phyloP scores from a whole-genome alignment of 768 basidiomycete genomes.

The Boletellus ananiceps region DNA sequence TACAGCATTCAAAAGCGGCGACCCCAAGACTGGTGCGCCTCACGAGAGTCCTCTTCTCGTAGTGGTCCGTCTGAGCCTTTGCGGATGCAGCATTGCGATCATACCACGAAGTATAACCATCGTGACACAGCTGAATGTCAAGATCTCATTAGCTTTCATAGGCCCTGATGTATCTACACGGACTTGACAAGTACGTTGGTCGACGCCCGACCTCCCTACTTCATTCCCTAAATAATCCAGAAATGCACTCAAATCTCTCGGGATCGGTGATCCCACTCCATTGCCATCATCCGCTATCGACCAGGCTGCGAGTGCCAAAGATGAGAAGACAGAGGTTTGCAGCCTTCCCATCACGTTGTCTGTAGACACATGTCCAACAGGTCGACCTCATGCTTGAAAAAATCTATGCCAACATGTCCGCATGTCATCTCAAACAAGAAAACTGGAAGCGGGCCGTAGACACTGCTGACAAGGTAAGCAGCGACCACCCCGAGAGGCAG shows the following conservation, averaged over 20 bases:
- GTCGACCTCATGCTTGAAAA: constrained; percentile 74
- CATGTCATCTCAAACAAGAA: constrained; percentile 72
- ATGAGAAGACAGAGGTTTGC: constrained; percentile 66
- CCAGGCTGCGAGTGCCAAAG: constrained; percentile 29
- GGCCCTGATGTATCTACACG: constrained; percentile 70
- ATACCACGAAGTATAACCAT: constrained; percentile 63
- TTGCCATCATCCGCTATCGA: constrained; percentile 20
- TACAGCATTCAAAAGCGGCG: constrained; percentile 63
- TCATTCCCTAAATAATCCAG: constrained; percentile 29
- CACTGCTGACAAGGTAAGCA: constrained; percentile 69
- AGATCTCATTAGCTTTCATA: constrained; percentile 24
- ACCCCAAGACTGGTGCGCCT: constrained; percentile 53
- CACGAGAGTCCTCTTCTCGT: not conserved
- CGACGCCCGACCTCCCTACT: not conserved
- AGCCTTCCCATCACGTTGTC: not conserved
- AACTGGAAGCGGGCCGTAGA: constrained; percentile 79
- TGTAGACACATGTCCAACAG: constrained; percentile 33
- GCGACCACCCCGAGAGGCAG: not conserved
- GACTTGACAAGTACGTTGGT: constrained; percentile 66
- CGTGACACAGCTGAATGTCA: not conserved
- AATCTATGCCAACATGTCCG: constrained; percentile 82
- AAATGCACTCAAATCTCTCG: constrained; percentile 52
- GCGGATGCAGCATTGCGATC: constrained; percentile 51
- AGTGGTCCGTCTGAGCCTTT: constrained; percentile 1
- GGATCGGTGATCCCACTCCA: constrained; percentile 26